A percentile compares a stretch with the other conserved stretches of the same genome.
These are phyloP conservation scores for Papiliotrema nemorosa DNA, from an alignment of 1,284 basidiomycete species.

Conservation along the genomic window DNA sequence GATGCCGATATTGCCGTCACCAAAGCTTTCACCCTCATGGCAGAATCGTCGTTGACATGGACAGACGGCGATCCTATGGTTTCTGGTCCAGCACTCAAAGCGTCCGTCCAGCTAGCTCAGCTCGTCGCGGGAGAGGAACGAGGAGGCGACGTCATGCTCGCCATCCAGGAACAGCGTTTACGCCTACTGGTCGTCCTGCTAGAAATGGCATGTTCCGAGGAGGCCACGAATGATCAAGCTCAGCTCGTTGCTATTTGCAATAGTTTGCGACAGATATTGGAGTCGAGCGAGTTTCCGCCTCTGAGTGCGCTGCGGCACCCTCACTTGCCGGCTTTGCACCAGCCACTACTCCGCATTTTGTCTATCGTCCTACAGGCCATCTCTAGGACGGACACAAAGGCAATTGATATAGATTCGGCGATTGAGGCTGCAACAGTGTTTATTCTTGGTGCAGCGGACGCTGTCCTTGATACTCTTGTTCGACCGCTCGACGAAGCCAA, in stretches of 20 bases:
- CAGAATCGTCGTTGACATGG: slow-evolving; percentile 64
- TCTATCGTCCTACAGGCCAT: slow-evolving; percentile 64
- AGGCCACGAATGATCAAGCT: slow-evolving; percentile 45
- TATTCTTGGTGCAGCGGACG: slow-evolving; percentile 37
- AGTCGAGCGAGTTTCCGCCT: slow-evolving; percentile 71
- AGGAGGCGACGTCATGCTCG: slow-evolving; percentile 77
- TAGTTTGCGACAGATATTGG: slow-evolving; percentile 55
- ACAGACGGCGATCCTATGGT: slow-evolving; percentile 59
- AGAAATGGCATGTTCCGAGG: slow-evolving; percentile 62
- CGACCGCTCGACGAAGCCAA: too few relatives aligned
- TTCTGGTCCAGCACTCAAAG: slow-evolving; percentile 58
- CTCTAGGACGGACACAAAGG: neutral
- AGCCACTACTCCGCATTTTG: slow-evolving; percentile 70
- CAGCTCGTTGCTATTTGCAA: neutral
- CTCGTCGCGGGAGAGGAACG: slow-evolving; percentile 67
- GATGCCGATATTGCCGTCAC: slow-evolving; percentile 71
- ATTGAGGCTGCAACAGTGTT: slow-evolving; percentile 33
- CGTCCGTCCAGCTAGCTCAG: slow-evolving; percentile 63
- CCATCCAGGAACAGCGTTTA: slow-evolving; percentile 72
- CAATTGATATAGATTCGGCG: slow-evolving; percentile 9
- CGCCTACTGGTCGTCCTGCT: slow-evolving; percentile 69
- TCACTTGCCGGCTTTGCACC: slow-evolving; percentile 69
- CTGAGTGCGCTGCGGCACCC: slow-evolving; percentile 68
- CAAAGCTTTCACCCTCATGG: slow-evolving; percentile 72
- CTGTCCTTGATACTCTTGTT: slow-evolving; percentile 32